Percentiles rank a stretch among this genome's conserved stretches.
These are phyloP conservation scores for Fusarium papillatum DNA, from an alignment of 2,329 filamentous ascomycete genomes.

Conservation along the genomic window DNA sequence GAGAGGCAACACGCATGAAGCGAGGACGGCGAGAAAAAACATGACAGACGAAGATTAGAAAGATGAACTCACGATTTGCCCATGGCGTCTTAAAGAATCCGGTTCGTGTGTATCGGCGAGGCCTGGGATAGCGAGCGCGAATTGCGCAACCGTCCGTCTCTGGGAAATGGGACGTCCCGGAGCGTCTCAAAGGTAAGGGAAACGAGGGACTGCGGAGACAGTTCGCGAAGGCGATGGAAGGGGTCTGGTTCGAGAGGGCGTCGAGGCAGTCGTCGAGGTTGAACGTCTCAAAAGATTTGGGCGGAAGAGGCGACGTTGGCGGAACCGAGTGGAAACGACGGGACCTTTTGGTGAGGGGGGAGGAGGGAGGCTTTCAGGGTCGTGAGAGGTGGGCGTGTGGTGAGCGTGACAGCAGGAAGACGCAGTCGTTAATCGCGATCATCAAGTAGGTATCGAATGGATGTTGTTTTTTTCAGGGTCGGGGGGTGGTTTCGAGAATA, in stretches of 20 bases:
- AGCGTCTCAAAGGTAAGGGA: slow-evolving; percentile 15
- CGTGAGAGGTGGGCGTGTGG: slow-evolving; percentile 25
- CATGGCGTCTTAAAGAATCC: slow-evolving; percentile 50
- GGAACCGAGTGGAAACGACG: slow-evolving; percentile 26
- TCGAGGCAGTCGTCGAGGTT: slow-evolving; percentile 14
- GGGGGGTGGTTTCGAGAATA: not conserved
- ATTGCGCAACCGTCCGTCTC: slow-evolving; percentile 42
- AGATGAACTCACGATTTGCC: slow-evolving; percentile 67
- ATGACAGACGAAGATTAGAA: not conserved
- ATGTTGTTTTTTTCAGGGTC: not conserved
- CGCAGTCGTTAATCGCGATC: slow-evolving; percentile 13
- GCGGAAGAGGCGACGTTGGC: slow-evolving; percentile 27
- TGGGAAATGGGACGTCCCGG: slow-evolving; percentile 18
- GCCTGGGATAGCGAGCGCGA: slow-evolving; percentile 36
- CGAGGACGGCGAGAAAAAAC: not conserved
- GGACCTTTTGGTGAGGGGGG: slow-evolving; percentile 30
- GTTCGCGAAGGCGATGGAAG: not conserved
- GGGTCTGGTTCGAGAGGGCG: slow-evolving; percentile 7
- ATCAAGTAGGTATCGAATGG: slow-evolving; percentile 7
- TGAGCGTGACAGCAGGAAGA: slow-evolving; percentile 23
- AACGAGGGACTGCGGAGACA: slow-evolving; percentile 17
- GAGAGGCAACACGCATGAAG: not conserved
- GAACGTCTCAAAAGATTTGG: slow-evolving; percentile 14
- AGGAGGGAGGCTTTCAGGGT: slow-evolving; percentile 34
- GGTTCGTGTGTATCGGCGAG: slow-evolving; percentile 23